phyloP scores from a whole-genome alignment of 805 yeast species.

The Sugiyamaella smithiae region DNA sequence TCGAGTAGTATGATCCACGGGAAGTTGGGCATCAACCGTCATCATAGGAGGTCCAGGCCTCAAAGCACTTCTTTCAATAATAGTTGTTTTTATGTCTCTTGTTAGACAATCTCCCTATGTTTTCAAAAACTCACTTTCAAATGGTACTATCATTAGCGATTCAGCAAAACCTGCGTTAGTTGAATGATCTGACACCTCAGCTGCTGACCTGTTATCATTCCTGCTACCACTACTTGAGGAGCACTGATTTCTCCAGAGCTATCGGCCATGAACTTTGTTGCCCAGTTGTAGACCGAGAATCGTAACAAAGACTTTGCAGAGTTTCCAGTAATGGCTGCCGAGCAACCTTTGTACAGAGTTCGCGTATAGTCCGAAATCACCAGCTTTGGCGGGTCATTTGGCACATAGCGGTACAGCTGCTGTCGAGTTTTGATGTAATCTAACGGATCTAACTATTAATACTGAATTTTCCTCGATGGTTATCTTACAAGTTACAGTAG shows the following conservation, averaged over 20 bases:
- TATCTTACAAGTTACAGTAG: conserved; percentile 35
- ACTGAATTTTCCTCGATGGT: neutral
- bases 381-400: conserved; percentile 17
- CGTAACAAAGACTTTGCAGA: conserved; percentile 71
- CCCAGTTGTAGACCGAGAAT: conserved; percentile 70
- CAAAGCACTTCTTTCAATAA: conserved; percentile 25
- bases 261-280: conserved; percentile 63
- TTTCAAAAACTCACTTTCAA: conserved; percentile 49
- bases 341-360: conserved; percentile 55
- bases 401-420: conserved; percentile 29
- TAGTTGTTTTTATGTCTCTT: conserved; percentile 26
- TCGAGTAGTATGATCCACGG: neutral
- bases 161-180: conserved; percentile 39
- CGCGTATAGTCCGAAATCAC: conserved; percentile 16
- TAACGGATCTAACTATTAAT: conserved; percentile 37
- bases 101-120: neutral
- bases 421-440: conserved; percentile 39
- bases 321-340: conserved; percentile 73
- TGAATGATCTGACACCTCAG: neutral
- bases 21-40: conserved; percentile 10
- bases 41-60: conserved; percentile 4
- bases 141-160: conserved; percentile 74
- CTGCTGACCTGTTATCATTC: conserved; percentile 72
- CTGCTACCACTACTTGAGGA: conserved; percentile 80
- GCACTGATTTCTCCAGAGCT: conserved; percentile 55